Conservation (phyloP, 371 early-diverging fungal genomes). For the Conidiobolus incongruus region DNA sequence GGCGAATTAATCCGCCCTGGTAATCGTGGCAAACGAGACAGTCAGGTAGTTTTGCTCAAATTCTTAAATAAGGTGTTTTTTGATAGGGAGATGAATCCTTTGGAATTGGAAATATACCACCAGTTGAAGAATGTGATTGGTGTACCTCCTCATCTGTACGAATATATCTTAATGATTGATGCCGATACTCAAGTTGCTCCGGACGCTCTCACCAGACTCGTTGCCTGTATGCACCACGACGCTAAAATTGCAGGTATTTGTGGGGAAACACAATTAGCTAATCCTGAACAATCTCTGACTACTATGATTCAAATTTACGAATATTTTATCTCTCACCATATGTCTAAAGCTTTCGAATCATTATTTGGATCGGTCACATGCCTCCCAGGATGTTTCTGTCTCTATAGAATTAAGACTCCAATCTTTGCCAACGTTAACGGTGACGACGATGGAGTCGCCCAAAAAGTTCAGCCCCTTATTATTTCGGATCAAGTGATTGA, state of each 20-base stretch:
- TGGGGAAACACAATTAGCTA: slow-evolving; percentile 77
- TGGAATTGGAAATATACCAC: slow-evolving; percentile 81
- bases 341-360: slow-evolving; percentile 98
- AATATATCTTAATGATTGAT: slow-evolving; percentile 88
- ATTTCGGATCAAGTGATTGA: slow-evolving; percentile 67
- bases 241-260: slow-evolving; percentile 76
- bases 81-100: slow-evolving; percentile 69
- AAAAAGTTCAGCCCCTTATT: slow-evolving; percentile 68
- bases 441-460: too few relatives aligned
- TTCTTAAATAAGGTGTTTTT: slow-evolving; percentile 94
- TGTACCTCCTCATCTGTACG: slow-evolving; percentile 65
- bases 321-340: slow-evolving; percentile 97
- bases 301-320: slow-evolving; percentile 99
- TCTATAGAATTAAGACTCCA: slow-evolving; percentile 74
- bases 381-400: slow-evolving; percentile 91
- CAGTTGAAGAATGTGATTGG: slow-evolving; percentile 85
- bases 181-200: slow-evolving; percentile 82
- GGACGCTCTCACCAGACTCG: slow-evolving; percentile 64
- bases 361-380: too few relatives aligned
- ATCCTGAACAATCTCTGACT: slow-evolving; percentile 79
- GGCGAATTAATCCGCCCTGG: slow-evolving; percentile 57
- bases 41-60: slow-evolving; percentile 94
- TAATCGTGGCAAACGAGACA: slow-evolving; percentile 98
- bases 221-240: slow-evolving; percentile 70
- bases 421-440: too few relatives aligned